Evolutionary conservation across 2,329 filamentous ascomycete genomes (phyloP), one percentile per base, ranked within the genome.

Genomic region (Fonsecaea nubica): DNA sequence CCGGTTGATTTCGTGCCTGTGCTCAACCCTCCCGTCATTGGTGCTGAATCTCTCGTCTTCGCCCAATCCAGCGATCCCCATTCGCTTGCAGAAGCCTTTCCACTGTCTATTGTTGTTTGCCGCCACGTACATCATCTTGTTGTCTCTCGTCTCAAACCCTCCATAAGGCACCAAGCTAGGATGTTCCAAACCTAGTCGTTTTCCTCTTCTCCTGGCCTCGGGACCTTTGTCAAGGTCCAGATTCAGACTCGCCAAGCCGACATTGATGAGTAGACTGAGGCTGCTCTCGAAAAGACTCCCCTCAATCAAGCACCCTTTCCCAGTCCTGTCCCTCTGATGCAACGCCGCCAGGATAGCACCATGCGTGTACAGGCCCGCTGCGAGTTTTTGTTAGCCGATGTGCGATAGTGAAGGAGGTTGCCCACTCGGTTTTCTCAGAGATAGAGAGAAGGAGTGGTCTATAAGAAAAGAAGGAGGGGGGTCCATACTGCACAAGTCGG

Each of bases 241-340:
- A 58, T 71, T 72, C 62, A 72, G 60, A 63, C 67, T 67, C 15
- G 69, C 67, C 21, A 72, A 32, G 5, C 71, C 71, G 13, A 72
- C 71, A 59, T 71, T 72, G 42, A 72, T 70, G 55, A 72, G 58
- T 32, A 72, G 54, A 35, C 64, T 71, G 56, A 72, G 52, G 58
- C 79, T 77, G 1, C 67, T 70, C 58, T 72, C 71, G 45, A 72
- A 72, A 25, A 72, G 50, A 45, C 66, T 69, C 12, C 65, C 67
- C 7, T 72, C 66, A 40, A 71, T 70, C 42, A 68, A 66, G n/a
- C 54, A 64, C 1, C 71, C 71, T 18, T 62, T 18, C 5, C 71
- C 71, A 7, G 67, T 71, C 40, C 56, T 42, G 2, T 69, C 58
- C 48, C 69, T 64, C 58, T 69, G 67, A 10, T 68, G 40, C 52